Base-by-base conservation (phyloP, 768 basidiomycete genomes). In the Pleurotus djamor region DNA sequence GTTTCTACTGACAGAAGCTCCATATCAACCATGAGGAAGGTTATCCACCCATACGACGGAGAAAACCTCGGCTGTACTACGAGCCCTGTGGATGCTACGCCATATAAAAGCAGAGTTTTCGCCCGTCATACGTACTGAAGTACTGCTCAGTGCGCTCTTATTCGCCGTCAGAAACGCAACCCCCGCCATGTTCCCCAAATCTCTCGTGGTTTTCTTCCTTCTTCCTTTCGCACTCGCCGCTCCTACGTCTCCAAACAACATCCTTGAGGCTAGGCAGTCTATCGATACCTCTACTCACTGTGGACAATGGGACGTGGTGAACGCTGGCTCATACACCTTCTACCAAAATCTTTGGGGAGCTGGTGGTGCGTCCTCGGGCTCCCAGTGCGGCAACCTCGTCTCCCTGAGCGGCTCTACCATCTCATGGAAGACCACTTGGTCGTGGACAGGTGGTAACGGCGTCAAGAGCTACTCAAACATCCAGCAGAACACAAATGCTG, bases 401-500 rank as follows among this genome's bases (percentile, higher is more conserved):
- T 79, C 77, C 14, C 58, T 80, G 63, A 72, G 69, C 49, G 81
- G 76, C 2, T 73, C 66, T 33, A 78, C 69, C 5, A 60, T 84
- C 36, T 68, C 73, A 0, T 88, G 86, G 86, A 74, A 65, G 67
- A 83, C 78, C 33, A 74, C 66, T 2, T 88, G 82, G 80, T 72
- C 59, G 0, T 88, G 86, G 86, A 56, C 45, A 5, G 85, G 85
- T 35, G 82, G 77, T 5, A 72, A 54, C 17, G 73, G 75, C 17
- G 76, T 89, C 61, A 88, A 87, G 78, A 86, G 83, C 65, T 89
- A 78, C 71, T 76, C 84, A 21, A 84, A 87, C 68, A 72, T 85
- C 10, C 76, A 81, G 61, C 75, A 83, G 36, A 76, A 85, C 64
- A 59, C 43, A 1, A 80, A 79, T 33, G 62, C 86, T 60, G 82